phyloP scores from a whole-genome alignment of 495 filamentous ascomycete genomes.

The Trichoderma reesei region DNA sequence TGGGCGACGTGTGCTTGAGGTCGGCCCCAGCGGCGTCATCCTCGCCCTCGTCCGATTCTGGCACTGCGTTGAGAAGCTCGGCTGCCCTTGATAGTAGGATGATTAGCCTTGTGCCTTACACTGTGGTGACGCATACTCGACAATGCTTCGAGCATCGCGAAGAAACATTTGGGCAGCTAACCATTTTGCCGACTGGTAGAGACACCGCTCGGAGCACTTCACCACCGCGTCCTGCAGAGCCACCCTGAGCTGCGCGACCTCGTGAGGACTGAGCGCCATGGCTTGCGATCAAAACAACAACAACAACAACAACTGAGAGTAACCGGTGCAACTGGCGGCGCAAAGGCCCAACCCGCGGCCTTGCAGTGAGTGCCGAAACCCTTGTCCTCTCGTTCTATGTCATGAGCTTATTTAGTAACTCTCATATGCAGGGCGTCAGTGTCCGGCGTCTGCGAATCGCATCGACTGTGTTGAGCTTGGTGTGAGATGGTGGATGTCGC shows the following conservation, averaged over 20 bases:
- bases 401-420: neutral
- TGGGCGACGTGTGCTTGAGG: conserved; percentile 31
- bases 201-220: conserved; percentile 86
- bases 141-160: neutral
- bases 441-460: neutral
- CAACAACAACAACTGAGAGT: neutral
- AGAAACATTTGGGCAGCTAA: conserved; percentile 26
- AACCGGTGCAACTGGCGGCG: neutral
- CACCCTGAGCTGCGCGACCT: conserved; percentile 41
- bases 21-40: conserved; percentile 25
- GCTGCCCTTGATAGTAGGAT: conserved; percentile 58
- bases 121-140: neutral
- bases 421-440: neutral
- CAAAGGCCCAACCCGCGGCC: neutral
- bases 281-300: neutral
- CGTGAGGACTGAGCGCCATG: conserved; percentile 36
- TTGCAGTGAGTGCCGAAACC: neutral
- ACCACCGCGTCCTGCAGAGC: conserved; percentile 74
- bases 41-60: conserved; percentile 33
- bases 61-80: conserved; percentile 80
- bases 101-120: conserved; percentile 7
- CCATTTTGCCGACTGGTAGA: conserved; percentile 98
- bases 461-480: neutral
- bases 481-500: neutral
- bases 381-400: neutral